Evolutionary conservation across 1,284 basidiomycete genomes (phyloP).

Genomic region (Limonomyces culmigenus): DNA sequence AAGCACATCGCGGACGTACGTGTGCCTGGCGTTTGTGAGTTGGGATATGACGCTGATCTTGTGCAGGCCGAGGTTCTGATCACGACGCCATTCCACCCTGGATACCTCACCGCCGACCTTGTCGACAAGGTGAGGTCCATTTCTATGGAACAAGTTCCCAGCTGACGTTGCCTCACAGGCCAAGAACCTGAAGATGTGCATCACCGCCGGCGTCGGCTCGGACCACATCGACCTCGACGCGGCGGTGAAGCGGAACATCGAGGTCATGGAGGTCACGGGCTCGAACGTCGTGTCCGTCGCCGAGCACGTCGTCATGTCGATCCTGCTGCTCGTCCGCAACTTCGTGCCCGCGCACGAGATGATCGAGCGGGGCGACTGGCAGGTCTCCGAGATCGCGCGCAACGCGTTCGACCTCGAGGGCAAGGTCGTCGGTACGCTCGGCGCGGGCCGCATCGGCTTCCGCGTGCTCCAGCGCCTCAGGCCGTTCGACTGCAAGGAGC

Average conservation of each 20-base stretch:
- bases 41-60: background rate
- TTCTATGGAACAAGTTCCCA: background rate
- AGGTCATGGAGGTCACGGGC: conserved; percentile 53
- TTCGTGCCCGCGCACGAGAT: conserved; percentile 75
- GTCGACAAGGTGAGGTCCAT: conserved; percentile 41
- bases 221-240: conserved; percentile 89
- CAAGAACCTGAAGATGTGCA: conserved; percentile 81
- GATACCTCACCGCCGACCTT: conserved; percentile 74
- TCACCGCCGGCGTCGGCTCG: conserved; percentile 91
- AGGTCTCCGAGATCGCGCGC: conserved; percentile 68
- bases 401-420: conserved; percentile 80
- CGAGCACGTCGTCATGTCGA: conserved; percentile 78
- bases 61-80: conserved; percentile 54
- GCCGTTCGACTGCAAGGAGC: conserved; percentile 84
- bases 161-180: conserved; percentile 32
- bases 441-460: conserved; percentile 80
- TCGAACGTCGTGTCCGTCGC: conserved; percentile 82
- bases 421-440: conserved; percentile 84
- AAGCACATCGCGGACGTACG: conserved; percentile 74
- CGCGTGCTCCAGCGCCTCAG: conserved; percentile 77
- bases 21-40: conserved; percentile 7
- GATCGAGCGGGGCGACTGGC: conserved; percentile 74
- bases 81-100: conserved; percentile 89
- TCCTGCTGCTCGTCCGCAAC: conserved; percentile 78
- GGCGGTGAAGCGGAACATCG: conserved; percentile 69